Conservation (phyloP, 345 rosid genomes). For the Conringia planisiliqua region DNA sequence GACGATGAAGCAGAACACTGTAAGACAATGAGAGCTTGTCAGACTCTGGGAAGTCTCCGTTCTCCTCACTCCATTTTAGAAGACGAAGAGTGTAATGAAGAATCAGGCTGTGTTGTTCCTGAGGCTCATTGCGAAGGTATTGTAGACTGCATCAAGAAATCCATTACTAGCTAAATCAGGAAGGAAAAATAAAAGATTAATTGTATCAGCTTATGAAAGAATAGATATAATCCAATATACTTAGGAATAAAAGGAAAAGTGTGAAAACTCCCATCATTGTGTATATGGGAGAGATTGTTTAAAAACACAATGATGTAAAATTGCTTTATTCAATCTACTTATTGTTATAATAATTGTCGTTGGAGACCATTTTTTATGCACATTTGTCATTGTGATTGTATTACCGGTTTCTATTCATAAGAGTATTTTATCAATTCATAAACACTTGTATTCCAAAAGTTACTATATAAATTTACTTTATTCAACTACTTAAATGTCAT, state of each 20-base stretch:
- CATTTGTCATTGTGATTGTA: too few relatives aligned
- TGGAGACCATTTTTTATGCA: not conserved
- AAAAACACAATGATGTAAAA: not conserved
- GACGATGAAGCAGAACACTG: conserved; percentile 98
- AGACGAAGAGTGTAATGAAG: conserved; percentile 36
- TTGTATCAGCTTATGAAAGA: not conserved
- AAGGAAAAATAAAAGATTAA: not conserved
- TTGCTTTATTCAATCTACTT: not conserved
- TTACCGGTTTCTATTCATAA: too few relatives aligned
- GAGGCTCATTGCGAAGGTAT: conserved; percentile 80
- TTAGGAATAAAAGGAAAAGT: conserved; percentile 1
- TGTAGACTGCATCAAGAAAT: conserved; percentile 75
- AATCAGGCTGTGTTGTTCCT: conserved; percentile 43
- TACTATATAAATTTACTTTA: not conserved
- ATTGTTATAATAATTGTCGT: not conserved
- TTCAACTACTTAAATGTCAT: not conserved
- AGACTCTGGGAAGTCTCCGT: conserved; percentile 73
- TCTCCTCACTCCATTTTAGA: conserved; percentile 77
- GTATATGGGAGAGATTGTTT: too few relatives aligned
- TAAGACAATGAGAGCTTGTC: conserved; percentile 95
- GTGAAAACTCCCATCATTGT: not conserved
- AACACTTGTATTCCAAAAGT: too few relatives aligned
- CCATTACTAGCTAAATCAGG: conserved; percentile 34
- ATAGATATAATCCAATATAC: not conserved
- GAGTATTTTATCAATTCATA: too few relatives aligned